Percentiles rank a stretch among this genome's conserved stretches.
Evolutionary conservation across 192 early-diverging fungal species (phyloP).

Genomic region (Martensiomyces pterosporus): DNA sequence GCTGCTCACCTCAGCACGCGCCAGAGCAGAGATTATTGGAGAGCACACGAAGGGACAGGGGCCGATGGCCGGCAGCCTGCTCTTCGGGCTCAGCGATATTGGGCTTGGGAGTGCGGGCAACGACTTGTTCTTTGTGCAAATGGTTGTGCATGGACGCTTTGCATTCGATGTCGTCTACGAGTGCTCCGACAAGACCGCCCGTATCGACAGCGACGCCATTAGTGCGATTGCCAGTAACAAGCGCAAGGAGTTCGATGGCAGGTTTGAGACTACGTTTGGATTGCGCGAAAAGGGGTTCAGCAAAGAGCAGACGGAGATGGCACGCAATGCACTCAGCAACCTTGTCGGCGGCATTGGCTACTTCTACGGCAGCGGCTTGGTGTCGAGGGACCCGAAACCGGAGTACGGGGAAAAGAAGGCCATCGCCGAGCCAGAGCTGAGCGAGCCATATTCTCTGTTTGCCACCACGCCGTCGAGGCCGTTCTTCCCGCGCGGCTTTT

Average conservation of each 20-base stretch:
- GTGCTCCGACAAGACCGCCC: conserved; percentile 14
- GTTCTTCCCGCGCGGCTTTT: conserved; percentile 95
- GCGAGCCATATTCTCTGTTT: conserved; percentile 68
- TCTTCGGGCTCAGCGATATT: conserved; percentile 56
- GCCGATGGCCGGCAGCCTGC: conserved; percentile 50
- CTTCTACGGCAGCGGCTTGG: conserved; percentile 33
- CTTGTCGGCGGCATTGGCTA: conserved; percentile 87
- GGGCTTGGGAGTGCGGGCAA: conserved; percentile 12
- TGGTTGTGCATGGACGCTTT: conserved; percentile 34
- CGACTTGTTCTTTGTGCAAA: conserved; percentile 34
- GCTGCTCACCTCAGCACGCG: conserved; percentile 12
- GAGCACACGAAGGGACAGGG: conserved; percentile 30
- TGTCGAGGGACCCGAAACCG: conserved; percentile 52
- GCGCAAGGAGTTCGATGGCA: conserved; percentile 56
- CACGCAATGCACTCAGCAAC: conserved; percentile 71
- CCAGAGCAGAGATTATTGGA: conserved; percentile 6
- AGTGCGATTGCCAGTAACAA: conserved; percentile 11
- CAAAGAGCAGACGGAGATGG: conserved; percentile 62
- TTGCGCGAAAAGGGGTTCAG: conserved; percentile 61
- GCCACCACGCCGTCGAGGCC: conserved; percentile 81
- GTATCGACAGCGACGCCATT: conserved; percentile 23
- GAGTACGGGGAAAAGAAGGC: conserved; percentile 58
- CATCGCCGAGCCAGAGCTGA: conserved; percentile 55
- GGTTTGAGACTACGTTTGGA: conserved; percentile 71
- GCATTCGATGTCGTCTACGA: conserved; percentile 41